phyloP scores from a whole-genome alignment of 2,329 filamentous ascomycete species.

The Tolypocladium tropicale region DNA sequence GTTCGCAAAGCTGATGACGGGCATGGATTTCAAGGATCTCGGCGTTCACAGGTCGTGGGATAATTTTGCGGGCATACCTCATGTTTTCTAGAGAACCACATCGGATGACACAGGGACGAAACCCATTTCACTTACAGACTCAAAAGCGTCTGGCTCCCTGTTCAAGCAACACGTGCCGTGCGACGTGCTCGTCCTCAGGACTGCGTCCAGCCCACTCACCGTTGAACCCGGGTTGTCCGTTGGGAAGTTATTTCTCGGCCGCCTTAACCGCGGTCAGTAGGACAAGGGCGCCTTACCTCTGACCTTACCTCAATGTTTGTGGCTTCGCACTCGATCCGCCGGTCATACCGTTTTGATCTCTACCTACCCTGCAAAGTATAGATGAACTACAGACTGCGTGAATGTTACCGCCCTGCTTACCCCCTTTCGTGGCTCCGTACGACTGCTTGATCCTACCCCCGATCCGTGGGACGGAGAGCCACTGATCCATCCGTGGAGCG shows the following conservation, averaged over 20 bases:
- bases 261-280: slow-evolving; percentile 18
- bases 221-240: neutral
- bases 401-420: slow-evolving; percentile 1
- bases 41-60: slow-evolving; percentile 24
- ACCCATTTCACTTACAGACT: neutral
- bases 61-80: slow-evolving; percentile 15
- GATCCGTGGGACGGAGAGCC: neutral
- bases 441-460: neutral
- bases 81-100: slow-evolving; percentile 16
- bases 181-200: too few species aligned
- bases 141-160: neutral
- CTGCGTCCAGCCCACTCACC: too few species aligned
- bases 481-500: neutral
- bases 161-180: neutral
- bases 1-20: slow-evolving; percentile 24
- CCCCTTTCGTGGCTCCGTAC: neutral
- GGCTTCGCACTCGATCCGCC: slow-evolving; percentile 4
- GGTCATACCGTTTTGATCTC: neutral
- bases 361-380: slow-evolving; percentile 7
- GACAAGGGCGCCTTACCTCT: slow-evolving; percentile 40
- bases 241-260: neutral
- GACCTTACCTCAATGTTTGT: slow-evolving; percentile 36
- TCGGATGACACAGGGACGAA: slow-evolving; percentile 10
- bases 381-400: neutral
- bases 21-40: slow-evolving; percentile 19